Base-by-base conservation (phyloP, 768 basidiomycete genomes). In the Pleurotus platypus region DNA sequence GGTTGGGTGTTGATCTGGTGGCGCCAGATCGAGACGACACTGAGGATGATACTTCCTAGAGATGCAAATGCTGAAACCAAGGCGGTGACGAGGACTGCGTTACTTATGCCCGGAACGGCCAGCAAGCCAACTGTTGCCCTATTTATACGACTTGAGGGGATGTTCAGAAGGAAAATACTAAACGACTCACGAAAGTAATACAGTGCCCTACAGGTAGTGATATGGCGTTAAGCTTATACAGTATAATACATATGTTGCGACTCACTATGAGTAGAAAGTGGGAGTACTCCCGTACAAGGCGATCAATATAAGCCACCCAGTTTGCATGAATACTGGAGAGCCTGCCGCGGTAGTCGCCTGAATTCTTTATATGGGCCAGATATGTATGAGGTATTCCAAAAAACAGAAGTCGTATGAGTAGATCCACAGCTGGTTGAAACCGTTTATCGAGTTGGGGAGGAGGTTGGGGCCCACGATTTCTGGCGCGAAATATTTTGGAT, bases 361-460 rank as follows among this genome's bases (percentile, higher is more conserved):
- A 78, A 12, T 61, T 60, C 69, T 77, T 78, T n/a, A 83, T 70
- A 61, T 82, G 79, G 8, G 70, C 71, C 43, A 79, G 68, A 61
- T 82, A 84, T n/a, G 76, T 77, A 54, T 74, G 67, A 4, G 81
- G 81, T 46, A 84, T 81, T 1, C 78, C 78, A 63, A 83, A 84
- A 58, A 79, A 82, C 1, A 78, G 58, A n/a, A 72, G 55, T 37
- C 73, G 73, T 37, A 80, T 75, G 37, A 79, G 40, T 26, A 80
- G 60, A 49, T 70, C 66, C 4, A 78, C 54, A 3, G 75, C 46
- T 1, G 71, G 60, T 5, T 67, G 65, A 8, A 70, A 53, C n/a
- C 67, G 30, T n/a, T 60, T 59, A 20, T 66, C 62, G 18, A 69
- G 68, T 5, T 59, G 64, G 26, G 59, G 57, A 26, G 50, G 46